Evolutionary conservation across 805 yeast species (phyloP).

Genomic region (Candida morakotiae): DNA sequence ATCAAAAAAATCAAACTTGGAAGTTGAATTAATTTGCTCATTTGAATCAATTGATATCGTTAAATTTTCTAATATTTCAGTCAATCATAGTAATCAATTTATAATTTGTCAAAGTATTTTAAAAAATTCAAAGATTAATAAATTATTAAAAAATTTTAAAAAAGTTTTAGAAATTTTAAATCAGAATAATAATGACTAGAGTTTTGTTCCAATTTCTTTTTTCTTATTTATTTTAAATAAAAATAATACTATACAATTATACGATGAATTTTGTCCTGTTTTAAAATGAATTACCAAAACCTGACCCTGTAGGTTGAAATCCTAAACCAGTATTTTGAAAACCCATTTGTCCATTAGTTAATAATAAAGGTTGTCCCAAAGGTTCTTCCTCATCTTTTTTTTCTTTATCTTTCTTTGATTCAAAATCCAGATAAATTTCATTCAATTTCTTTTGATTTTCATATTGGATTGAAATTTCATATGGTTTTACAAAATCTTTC

Average conservation of each 20-base stretch:
- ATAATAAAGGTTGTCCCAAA: slow-evolving; percentile 66
- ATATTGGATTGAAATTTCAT: slow-evolving; percentile 75
- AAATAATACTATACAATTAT: too few species aligned
- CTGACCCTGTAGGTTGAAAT: slow-evolving; percentile 5
- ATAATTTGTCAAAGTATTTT: slow-evolving; percentile 13
- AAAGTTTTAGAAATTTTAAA: slow-evolving; percentile 8
- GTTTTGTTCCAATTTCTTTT: not conserved
- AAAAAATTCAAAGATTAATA: slow-evolving; percentile 11
- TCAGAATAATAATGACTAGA: too few species aligned
- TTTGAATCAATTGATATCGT: slow-evolving; percentile 14
- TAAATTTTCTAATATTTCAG: slow-evolving; percentile 4
- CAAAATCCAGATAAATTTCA: slow-evolving; percentile 65
- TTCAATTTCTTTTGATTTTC: slow-evolving; percentile 70
- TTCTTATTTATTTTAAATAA: not conserved
- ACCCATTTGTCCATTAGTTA: slow-evolving; percentile 62
- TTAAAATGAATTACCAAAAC: slow-evolving; percentile 51
- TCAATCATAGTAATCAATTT: slow-evolving; percentile 2
- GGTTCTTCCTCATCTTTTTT: slow-evolving; percentile 43
- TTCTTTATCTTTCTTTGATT: slow-evolving; percentile 62
- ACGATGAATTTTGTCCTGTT: too few species aligned
- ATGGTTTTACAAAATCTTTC: slow-evolving; percentile 85
- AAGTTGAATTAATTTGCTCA: slow-evolving; percentile 20
- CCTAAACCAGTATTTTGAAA: slow-evolving; percentile 50
- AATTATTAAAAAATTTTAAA: slow-evolving; percentile 14
- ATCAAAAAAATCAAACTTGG: slow-evolving; percentile 3